Evolutionary conservation across 176 grass and related monocot species (phyloP).

Genomic region (Hordeum vulgare): DNA sequence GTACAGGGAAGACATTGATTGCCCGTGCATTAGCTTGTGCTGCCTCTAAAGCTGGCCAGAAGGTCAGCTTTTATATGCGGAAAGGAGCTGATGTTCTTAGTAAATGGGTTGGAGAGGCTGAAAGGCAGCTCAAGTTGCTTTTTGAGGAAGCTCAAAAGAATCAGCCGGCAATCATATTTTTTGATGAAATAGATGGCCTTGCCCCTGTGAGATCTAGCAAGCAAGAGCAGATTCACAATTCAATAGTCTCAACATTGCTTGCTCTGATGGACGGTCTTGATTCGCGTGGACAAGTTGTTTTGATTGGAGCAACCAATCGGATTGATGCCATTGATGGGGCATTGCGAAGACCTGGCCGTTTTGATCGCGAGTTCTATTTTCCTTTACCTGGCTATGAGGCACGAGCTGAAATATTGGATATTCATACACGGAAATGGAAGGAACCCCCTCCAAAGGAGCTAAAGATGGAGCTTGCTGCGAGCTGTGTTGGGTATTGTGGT

Average conservation of each 20-base stretch:
- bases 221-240: slow-evolving; percentile 99
- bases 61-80: slow-evolving; percentile 99
- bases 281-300: slow-evolving; percentile 97
- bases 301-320: slow-evolving; percentile 98
- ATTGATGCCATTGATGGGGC: slow-evolving; percentile 99
- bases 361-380: slow-evolving; percentile 97
- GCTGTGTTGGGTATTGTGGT: slow-evolving; percentile 98
- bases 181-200: slow-evolving; percentile 98
- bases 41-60: slow-evolving; percentile 94
- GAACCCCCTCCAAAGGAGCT: slow-evolving; percentile 73
- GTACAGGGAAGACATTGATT: slow-evolving; percentile 97
- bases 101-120: slow-evolving; percentile 99
- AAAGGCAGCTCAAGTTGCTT: slow-evolving; percentile 96
- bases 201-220: slow-evolving; percentile 99
- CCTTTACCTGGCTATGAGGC: slow-evolving; percentile 96
- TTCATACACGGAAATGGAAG: slow-evolving; percentile 99
- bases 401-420: slow-evolving; percentile 83
- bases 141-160: slow-evolving; percentile 99
- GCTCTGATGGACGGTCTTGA: slow-evolving; percentile 99
- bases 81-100: slow-evolving; percentile 99
- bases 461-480: slow-evolving; percentile 92
- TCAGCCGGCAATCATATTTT: slow-evolving; percentile 98
- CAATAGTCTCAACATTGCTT: slow-evolving; percentile 98
- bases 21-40: slow-evolving; percentile 95
- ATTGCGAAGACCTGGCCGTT: slow-evolving; percentile 89